Evolutionary conservation across 164 flowering plant genomes (phyloP).

Genomic region (Stephania japonica): DNA sequence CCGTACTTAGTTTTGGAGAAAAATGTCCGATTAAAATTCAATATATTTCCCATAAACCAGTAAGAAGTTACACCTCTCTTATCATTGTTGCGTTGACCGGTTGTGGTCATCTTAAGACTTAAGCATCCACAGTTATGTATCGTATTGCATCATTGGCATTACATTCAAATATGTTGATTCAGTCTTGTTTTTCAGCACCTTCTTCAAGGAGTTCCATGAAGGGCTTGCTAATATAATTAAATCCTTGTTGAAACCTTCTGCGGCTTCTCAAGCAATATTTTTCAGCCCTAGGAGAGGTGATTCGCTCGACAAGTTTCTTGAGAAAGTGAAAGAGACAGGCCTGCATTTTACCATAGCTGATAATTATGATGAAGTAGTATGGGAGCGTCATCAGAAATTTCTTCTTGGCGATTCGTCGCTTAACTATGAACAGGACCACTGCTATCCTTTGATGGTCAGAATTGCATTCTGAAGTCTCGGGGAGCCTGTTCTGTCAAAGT

Average conservation of each 20-base stretch:
- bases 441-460: conserved; percentile 73
- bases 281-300: conserved; percentile 80
- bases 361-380: conserved; percentile 56
- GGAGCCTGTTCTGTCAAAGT: background rate
- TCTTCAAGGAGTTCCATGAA: conserved; percentile 78
- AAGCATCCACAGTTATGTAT: too few relatives aligned
- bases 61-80: background rate
- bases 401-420: conserved; percentile 50
- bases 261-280: conserved; percentile 65
- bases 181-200: conserved; percentile 55
- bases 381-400: conserved; percentile 47
- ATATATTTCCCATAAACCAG: too few relatives aligned
- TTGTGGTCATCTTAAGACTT: too few relatives aligned
- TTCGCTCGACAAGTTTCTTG: conserved; percentile 67
- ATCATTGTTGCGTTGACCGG: background rate
- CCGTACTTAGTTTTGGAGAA: too few relatives aligned
- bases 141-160: background rate
- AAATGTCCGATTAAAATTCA: too few relatives aligned
- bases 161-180: conserved; percentile 5
- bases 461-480: conserved; percentile 36
- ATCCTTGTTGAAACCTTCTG: conserved; percentile 40
- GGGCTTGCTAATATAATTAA: conserved; percentile 63
- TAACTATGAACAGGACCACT: conserved; percentile 74
- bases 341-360: conserved; percentile 47
- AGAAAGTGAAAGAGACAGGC: conserved; percentile 41